Conservation (phyloP, 2,329 filamentous ascomycete species). For the Xylaria hypoxylon region DNA sequence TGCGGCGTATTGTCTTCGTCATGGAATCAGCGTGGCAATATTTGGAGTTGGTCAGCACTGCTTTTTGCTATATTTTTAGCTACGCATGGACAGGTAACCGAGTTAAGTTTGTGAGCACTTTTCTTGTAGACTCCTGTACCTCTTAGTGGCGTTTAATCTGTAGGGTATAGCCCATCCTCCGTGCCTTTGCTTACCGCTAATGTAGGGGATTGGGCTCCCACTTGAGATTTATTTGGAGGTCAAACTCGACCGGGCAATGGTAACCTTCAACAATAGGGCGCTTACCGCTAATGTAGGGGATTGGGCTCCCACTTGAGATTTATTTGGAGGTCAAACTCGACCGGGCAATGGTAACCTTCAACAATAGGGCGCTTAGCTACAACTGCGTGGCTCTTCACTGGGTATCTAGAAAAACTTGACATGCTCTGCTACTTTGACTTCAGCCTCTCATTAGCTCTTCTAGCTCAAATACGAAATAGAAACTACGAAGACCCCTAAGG, state of each 20-base stretch:
- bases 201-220: not conserved
- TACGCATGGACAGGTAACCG: not conserved
- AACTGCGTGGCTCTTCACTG: not conserved
- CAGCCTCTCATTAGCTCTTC: not conserved
- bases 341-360: not conserved
- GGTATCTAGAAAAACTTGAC: not conserved
- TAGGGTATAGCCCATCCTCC: not conserved
- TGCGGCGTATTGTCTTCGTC: constrained; percentile 5
- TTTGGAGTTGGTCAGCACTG: constrained; percentile 12
- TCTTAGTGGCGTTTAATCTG: not conserved
- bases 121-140: not conserved
- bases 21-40: not conserved
- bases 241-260: not conserved
- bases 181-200: not conserved
- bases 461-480: not conserved
- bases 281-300: constrained; percentile 3
- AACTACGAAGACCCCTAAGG: not conserved
- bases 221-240: not conserved
- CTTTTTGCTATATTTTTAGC: constrained; percentile 12
- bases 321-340: not conserved
- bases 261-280: not conserved
- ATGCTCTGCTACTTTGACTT: not conserved
- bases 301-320: not conserved
- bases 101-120: not conserved
- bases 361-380: not conserved